phyloP scores from a whole-genome alignment of 805 yeast genomes.

The Candida peoriensis region DNA sequence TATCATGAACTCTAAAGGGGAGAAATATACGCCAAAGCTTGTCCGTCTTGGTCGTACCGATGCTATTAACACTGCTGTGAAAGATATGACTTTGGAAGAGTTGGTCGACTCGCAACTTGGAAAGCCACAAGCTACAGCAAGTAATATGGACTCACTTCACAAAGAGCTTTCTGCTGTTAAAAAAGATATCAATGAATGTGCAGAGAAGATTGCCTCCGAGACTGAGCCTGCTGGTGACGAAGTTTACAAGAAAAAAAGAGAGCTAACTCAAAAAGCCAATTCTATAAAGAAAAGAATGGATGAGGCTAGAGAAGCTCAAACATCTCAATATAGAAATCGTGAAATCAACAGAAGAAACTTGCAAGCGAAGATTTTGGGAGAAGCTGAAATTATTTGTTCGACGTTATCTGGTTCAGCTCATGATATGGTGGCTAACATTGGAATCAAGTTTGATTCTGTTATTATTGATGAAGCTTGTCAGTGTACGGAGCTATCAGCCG shows the following conservation, averaged over 20 bases:
- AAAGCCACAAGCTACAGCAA: conserved; percentile 11
- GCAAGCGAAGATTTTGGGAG: conserved; percentile 65
- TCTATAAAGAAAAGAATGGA: conserved; percentile 72
- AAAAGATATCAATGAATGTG: conserved; percentile 15
- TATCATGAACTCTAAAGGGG: conserved; percentile 52
- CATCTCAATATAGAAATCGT: conserved; percentile 63
- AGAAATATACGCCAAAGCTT: conserved; percentile 51
- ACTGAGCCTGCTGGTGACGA: conserved; percentile 36
- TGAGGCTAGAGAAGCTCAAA: conserved; percentile 68
- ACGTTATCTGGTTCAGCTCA: conserved; percentile 95
- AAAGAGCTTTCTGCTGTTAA: conserved; percentile 31
- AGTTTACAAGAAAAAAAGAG: conserved; percentile 47
- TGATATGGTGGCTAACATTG: conserved; percentile 69
- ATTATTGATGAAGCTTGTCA: conserved; percentile 97
- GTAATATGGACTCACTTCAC: conserved; percentile 48
- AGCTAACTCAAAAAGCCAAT: conserved; percentile 55
- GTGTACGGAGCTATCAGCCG: conserved; percentile 86
- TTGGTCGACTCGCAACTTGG: conserved; percentile 52
- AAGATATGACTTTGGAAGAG: conserved; percentile 81
- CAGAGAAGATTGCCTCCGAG: conserved; percentile 23
- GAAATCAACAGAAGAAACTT: conserved; percentile 74
- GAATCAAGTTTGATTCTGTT: conserved; percentile 81
- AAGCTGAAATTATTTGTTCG: conserved; percentile 83
- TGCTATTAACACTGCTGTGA: conserved; percentile 76
- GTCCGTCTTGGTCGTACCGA: conserved; percentile 90